Conservation (phyloP, 2,329 filamentous ascomycete species). For the Stylonectria norvegica region DNA sequence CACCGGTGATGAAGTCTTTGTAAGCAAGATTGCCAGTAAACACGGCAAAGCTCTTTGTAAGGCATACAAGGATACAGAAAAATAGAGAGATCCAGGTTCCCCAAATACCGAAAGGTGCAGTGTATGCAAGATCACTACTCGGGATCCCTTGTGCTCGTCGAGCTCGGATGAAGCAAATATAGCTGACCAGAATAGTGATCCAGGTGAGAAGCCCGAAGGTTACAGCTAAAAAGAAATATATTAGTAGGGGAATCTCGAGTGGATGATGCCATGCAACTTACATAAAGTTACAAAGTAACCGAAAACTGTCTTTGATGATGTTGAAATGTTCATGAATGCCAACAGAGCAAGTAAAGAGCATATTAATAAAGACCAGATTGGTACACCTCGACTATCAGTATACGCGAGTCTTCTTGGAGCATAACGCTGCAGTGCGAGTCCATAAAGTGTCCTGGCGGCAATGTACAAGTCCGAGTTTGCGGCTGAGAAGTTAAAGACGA, state of each 20-base stretch:
- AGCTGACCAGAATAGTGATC: conserved; percentile 63
- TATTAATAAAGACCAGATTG: conserved; percentile 1
- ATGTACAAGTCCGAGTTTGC: conserved; percentile 56
- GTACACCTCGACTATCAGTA: not conserved
- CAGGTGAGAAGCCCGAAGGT: conserved; percentile 63
- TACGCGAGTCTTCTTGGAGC: conserved; percentile 32
- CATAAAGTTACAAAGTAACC: conserved; percentile 61
- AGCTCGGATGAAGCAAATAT: conserved; percentile 61
- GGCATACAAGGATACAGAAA: conserved; percentile 67
- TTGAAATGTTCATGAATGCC: conserved; percentile 63
- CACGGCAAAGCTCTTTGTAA: conserved; percentile 78
- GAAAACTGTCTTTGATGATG: conserved; percentile 54
- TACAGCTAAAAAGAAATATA: conserved; percentile 34
- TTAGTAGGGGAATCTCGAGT: not conserved
- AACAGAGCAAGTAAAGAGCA: conserved; percentile 52
- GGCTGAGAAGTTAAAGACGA: conserved; percentile 57
- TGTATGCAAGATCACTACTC: conserved; percentile 55
- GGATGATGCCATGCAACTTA: not conserved
- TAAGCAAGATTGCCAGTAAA: conserved; percentile 45
- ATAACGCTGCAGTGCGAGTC: conserved; percentile 41
- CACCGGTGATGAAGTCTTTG: not conserved
- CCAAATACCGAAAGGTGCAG: conserved; percentile 64
- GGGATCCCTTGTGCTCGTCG: conserved; percentile 57
- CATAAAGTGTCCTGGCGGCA: conserved; percentile 47
- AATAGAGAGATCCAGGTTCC: conserved; percentile 65